A percentile compares a stretch with the other conserved stretches of the same genome.
These are phyloP conservation scores for Boletellus deceptivus DNA, from an alignment of 1,284 basidiomycete genomes.

Conservation along the genomic window DNA sequence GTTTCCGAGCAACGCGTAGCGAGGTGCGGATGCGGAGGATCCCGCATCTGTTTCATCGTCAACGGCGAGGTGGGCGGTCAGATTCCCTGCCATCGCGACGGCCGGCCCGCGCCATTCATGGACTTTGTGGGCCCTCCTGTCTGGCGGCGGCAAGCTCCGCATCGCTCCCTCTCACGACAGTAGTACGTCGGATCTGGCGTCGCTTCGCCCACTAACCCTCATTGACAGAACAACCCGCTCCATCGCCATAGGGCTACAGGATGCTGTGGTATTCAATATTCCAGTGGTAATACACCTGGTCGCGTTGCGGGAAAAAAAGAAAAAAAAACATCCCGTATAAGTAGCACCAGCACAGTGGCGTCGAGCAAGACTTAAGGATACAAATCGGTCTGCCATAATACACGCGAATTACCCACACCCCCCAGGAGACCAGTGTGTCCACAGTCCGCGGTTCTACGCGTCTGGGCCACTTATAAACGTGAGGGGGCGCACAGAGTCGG, in stretches of 20 bases:
- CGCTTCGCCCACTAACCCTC: too few relatives aligned
- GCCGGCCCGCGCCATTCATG: conserved; percentile 6
- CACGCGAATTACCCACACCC: conserved; percentile 21
- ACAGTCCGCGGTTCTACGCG: conserved; percentile 18
- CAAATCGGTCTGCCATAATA: conserved; percentile 24
- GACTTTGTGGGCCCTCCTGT: neutral
- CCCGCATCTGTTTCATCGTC: conserved; percentile 29
- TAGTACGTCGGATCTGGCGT: too few relatives aligned
- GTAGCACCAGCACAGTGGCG: conserved; percentile 6
- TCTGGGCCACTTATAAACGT: conserved; percentile 31
- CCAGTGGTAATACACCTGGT: conserved; percentile 12
- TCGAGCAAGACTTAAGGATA: conserved; percentile 27
- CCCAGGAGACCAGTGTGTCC: conserved; percentile 4
- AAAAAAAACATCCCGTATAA: conserved; percentile 16
- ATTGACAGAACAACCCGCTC: neutral
- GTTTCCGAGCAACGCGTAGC: conserved; percentile 22
- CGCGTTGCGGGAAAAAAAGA: conserved; percentile 6
- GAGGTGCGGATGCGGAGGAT: conserved; percentile 20
- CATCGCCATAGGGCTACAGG: conserved; percentile 20
- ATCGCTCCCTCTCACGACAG: conserved; percentile 8
- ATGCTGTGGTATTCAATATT: conserved; percentile 15
- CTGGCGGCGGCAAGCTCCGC: neutral
- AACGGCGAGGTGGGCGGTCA: conserved; percentile 10
- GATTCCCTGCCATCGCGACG: conserved; percentile 19
- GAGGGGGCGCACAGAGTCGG: conserved; percentile 36